These are phyloP conservation scores for Fusarium pseudonygamai DNA, from an alignment of 2,329 filamentous ascomycete genomes.

Conservation along the genomic window DNA sequence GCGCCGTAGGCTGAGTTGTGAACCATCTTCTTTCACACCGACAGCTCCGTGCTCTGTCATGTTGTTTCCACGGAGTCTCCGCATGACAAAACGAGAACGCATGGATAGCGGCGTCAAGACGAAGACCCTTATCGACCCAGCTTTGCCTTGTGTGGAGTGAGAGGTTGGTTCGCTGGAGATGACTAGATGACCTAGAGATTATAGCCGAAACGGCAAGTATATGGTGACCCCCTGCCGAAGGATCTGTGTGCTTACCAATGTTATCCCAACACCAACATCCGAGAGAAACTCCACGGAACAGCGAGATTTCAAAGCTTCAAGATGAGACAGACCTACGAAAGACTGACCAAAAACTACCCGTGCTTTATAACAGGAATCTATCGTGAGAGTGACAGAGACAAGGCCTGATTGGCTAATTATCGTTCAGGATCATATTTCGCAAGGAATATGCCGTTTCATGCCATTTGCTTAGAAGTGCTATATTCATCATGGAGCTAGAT, in stretches of 20 bases:
- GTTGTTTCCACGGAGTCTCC: neutral
- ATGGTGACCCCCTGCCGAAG: neutral
- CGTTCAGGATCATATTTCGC: neutral
- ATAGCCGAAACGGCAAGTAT: neutral
- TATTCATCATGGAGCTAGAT: neutral
- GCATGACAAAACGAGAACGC: slow-evolving; percentile 3
- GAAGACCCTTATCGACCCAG: neutral
- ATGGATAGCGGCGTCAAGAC: neutral
- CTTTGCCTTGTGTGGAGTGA: neutral
- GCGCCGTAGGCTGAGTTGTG: neutral
- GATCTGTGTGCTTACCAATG: neutral
- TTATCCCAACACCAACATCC: neutral
- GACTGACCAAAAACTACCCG: too few species aligned
- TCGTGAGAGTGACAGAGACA: neutral
- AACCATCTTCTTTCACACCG: neutral
- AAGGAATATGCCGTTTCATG: neutral
- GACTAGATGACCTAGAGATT: neutral
- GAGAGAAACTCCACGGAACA: slow-evolving; percentile 8
- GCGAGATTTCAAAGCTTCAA: slow-evolving; percentile 14
- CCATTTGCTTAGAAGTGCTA: neutral
- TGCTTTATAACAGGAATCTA: neutral
- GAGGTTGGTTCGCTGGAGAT: neutral
- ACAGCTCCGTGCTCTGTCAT: neutral
- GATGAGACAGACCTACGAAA: neutral
- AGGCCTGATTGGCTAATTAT: neutral